Percentiles rank a stretch among this genome's conserved stretches.
These are phyloP conservation scores for Pseudocercospora crystallina DNA, from an alignment of 2,329 filamentous ascomycete genomes.

Conservation along the genomic window DNA sequence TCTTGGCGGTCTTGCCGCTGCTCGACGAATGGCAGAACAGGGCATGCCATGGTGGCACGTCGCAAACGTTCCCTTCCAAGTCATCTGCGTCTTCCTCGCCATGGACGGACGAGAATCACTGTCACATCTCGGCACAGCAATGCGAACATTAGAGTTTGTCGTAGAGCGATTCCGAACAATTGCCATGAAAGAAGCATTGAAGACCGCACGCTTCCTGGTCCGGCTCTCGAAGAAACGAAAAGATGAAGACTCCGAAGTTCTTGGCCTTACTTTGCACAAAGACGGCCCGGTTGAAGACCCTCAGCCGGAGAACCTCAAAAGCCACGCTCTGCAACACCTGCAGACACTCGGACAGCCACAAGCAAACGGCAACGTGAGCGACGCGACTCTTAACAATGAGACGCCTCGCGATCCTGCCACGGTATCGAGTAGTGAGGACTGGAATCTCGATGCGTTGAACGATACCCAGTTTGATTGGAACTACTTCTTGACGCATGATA, in stretches of 20 bases:
- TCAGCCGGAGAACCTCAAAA: conserved; percentile 19
- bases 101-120: conserved; percentile 55
- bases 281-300: conserved; percentile 20
- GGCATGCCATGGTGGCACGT: conserved; percentile 59
- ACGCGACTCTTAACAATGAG: conserved; percentile 16
- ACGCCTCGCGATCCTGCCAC: conserved; percentile 17
- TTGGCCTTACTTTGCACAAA: conserved; percentile 23
- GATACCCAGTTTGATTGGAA: conserved; percentile 36
- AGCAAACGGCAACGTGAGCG: conserved; percentile 9
- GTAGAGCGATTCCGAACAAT: conserved; percentile 33
- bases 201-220: conserved; percentile 56
- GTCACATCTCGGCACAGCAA: conserved; percentile 51
- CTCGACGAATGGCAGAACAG: conserved; percentile 46
- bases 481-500: conserved; percentile 33
- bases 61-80: conserved; percentile 60
- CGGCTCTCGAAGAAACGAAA: conserved; percentile 47
- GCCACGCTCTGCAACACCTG: not conserved
- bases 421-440: conserved; percentile 32
- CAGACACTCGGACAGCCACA: not conserved
- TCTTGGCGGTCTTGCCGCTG: conserved; percentile 48
- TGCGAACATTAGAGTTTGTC: conserved; percentile 41
- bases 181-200: conserved; percentile 52
- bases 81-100: conserved; percentile 56
- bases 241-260: conserved; percentile 26
- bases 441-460: conserved; percentile 34